phyloP scores from a whole-genome alignment of 2,329 filamentous ascomycete genomes.

The Emergomyces orientalis region DNA sequence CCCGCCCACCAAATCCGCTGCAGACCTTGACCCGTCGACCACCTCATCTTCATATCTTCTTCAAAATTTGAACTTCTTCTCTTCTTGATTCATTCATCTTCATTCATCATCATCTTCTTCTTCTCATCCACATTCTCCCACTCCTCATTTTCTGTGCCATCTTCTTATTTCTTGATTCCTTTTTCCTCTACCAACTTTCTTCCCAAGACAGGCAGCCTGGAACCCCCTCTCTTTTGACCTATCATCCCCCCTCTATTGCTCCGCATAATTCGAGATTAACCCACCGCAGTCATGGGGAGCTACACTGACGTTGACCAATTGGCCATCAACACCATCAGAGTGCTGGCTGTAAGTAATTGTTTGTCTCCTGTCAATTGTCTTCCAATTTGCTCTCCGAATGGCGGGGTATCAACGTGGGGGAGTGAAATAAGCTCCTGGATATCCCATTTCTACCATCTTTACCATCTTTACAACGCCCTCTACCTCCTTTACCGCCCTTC shows the following conservation, averaged over 20 bases:
- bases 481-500: not conserved
- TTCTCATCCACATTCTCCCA: slow-evolving; percentile 17
- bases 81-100: not conserved
- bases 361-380: not conserved
- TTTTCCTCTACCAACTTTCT: not conserved
- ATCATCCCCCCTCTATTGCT: not conserved
- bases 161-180: not conserved
- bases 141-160: slow-evolving; percentile 16
- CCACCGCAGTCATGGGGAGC: slow-evolving; percentile 56
- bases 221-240: too few species aligned
- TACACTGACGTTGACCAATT: slow-evolving; percentile 80
- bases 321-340: slow-evolving; percentile 96
- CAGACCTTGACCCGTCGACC: not conserved
- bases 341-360: slow-evolving; percentile 72
- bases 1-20: not conserved
- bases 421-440: not conserved
- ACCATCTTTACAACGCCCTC: not conserved
- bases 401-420: not conserved
- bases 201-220: not conserved
- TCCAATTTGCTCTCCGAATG: not conserved
- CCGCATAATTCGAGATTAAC: not conserved
- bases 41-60: not conserved
- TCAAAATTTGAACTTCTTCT: not conserved
- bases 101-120: slow-evolving; percentile 9
- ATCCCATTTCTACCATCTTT: not conserved